Evolutionary conservation across 1,139 yeast genomes (phyloP), one percentile per base, ranked within the genome.

Genomic region (Lipomyces yarrowii): DNA sequence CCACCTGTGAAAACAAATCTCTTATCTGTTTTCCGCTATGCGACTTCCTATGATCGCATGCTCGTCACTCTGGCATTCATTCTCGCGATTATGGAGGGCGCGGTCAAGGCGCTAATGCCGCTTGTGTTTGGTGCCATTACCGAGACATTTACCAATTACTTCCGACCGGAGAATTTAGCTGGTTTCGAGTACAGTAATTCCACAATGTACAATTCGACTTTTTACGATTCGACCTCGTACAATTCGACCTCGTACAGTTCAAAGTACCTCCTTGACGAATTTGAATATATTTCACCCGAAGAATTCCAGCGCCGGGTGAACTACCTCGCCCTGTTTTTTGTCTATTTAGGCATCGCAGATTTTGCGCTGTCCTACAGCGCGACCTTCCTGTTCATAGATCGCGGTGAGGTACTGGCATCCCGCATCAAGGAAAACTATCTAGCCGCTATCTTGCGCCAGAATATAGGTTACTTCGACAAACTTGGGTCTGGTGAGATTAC

Each of bases 391-490:
- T 72, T 70, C 59, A 65, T 80, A 10, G 77, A 78, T 60, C 74
- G 79, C 15, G 83, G 83, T 48, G 83, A 81, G 69, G 75, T 78
- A 13, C 68, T 80, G 56, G 75, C 83, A 0, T 77, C 80, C 11
- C 73, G 82, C 26, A 79, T 80, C 70, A 77, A 83, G 60, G 77
- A 78, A 61, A 72, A 74, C 59, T 81, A 80, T 67, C 73, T 81
- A 32, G 68, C 72, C 63, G 79, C 83, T 1, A 73, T 80, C 15
- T 71, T 81, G 60, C 73, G 81, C 46, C 83, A 81, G 68, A 81
- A 81, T 63, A 76, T 81, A 61, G 84, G 79, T 10, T 81, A 78
- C 68, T 81, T 81, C 67, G 83, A 81, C 71, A 75, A 76, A 60
- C 73, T 81, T 15, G 84, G 83, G 33, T 78, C 83, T 15, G 83